Evolutionary conservation across 768 basidiomycete genomes (phyloP).

Genomic region (Lactarius indigo): DNA sequence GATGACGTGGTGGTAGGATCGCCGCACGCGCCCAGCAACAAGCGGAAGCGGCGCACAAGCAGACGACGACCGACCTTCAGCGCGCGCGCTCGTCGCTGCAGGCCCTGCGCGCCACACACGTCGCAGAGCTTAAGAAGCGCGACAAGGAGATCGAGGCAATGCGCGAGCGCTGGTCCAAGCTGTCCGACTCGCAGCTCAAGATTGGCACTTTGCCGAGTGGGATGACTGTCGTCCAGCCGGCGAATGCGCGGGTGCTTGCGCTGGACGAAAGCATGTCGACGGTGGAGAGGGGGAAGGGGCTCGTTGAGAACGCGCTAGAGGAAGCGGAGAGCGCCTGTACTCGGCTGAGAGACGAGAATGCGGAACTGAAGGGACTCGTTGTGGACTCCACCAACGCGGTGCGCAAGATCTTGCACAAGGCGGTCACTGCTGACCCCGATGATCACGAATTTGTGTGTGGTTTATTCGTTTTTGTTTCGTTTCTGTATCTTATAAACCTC

Average conservation of each 20-base stretch:
- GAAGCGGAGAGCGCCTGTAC: conserved; percentile 66
- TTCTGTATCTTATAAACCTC: not conserved
- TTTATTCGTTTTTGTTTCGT: conserved; percentile 25
- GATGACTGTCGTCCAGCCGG: conserved; percentile 42
- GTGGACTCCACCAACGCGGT: conserved; percentile 64
- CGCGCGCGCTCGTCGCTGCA: conserved; percentile 68
- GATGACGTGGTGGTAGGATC: conserved; percentile 33
- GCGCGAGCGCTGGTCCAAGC: conserved; percentile 68
- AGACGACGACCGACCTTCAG: conserved; percentile 65
- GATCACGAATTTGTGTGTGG: conserved; percentile 46
- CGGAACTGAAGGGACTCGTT: conserved; percentile 54
- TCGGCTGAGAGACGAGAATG: conserved; percentile 62
- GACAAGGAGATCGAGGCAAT: conserved; percentile 78
- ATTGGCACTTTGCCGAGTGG: conserved; percentile 35
- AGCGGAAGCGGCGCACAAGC: conserved; percentile 64
- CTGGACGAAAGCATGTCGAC: conserved; percentile 35
- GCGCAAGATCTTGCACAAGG: conserved; percentile 50
- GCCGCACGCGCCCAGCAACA: conserved; percentile 52
- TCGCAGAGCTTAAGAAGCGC: conserved; percentile 72
- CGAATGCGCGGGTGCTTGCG: conserved; percentile 43
- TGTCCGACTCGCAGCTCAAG: conserved; percentile 66
- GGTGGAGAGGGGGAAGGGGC: conserved; percentile 49
- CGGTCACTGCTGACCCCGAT: conserved; percentile 36
- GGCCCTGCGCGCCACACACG: conserved; percentile 62
- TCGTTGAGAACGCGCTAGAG: conserved; percentile 64